A percentile compares a stretch with the other conserved stretches of the same genome.
These are phyloP conservation scores for Ophiostoma sp. DNA, from an alignment of 2,329 filamentous ascomycete genomes.

Conservation along the genomic window DNA sequence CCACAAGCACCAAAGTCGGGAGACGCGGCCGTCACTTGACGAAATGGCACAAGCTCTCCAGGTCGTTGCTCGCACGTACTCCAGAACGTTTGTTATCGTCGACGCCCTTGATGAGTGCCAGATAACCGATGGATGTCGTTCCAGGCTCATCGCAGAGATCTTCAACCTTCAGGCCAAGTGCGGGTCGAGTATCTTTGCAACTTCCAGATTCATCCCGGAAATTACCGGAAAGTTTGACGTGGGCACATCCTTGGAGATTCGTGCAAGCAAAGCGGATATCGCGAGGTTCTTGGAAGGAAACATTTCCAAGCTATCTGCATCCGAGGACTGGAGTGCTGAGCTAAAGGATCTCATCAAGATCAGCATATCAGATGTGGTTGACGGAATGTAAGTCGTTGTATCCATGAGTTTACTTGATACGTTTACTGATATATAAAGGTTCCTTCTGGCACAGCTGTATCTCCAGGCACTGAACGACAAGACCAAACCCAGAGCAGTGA, in stretches of 20 bases:
- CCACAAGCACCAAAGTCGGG: neutral
- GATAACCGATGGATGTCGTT: neutral
- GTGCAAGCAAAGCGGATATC: neutral
- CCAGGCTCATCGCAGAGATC: neutral
- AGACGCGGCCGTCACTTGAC: neutral
- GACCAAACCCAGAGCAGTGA: neutral
- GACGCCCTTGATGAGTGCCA: slow-evolving; percentile 4
- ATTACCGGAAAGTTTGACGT: neutral
- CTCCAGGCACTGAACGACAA: neutral
- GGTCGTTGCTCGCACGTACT: neutral
- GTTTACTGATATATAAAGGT: neutral
- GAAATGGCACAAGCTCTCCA: neutral
- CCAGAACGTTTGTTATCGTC: neutral
- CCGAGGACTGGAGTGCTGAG: neutral
- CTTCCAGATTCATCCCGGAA: neutral
- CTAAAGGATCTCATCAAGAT: neutral
- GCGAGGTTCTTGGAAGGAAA: neutral
- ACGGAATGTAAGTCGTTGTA: neutral
- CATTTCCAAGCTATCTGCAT: neutral
- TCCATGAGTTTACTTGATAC: neutral
- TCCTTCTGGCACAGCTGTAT: slow-evolving; percentile 2
- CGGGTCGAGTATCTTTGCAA: neutral
- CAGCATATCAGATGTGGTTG: neutral
- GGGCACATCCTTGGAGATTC: neutral
- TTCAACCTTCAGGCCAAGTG: neutral